Base-by-base conservation (phyloP, 352 stramenopile genomes). In the Globisporangium acanthophoron region DNA sequence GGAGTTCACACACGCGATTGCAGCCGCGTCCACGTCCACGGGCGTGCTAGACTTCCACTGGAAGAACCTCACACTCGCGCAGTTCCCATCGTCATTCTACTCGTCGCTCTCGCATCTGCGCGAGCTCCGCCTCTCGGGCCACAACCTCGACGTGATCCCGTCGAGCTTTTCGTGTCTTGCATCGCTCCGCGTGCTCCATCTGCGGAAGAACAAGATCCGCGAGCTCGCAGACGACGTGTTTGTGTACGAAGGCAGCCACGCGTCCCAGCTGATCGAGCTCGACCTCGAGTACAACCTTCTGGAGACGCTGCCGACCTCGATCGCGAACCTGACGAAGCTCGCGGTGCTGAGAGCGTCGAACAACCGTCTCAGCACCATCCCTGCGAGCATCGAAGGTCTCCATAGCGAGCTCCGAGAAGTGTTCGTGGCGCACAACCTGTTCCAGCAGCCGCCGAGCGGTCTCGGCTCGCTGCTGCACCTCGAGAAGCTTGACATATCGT, bases 251-350 rank as follows among this genome's bases (percentile, higher is more conserved):
- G 3, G 27, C 29, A 3, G 47, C 24, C 12, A 9, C 35, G n/a
- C 43, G 37, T 65, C 64, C 5, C 35, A 57, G 29, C 71, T 89
- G 16, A 65, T 83, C 56, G 76, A 77, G 18, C 58, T 92, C 18
- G 82, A 92, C 40, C 55, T 90, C 50, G 79, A 87, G 48, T 81
- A 90, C 65, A 92, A 92, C 58, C 61, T 67, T 11, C 46, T 92
- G 1, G 52, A 65, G 7, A 39, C 18, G 13, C 33, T 90, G 16
- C 82, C 82, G 0, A 13, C 55, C 2, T 84, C 76, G 0, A 70
- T 92, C 15, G 59, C 55, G 1, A 71, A 66, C 13, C 68, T 84
- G 27, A 65, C 46, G 2, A 72, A 69, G 45, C 67, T 92, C 18
- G 56, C 63, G 27, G 50, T 80, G 9, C 52, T 90, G 16, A 71